Evolutionary conservation across 192 early-diverging fungal species (phyloP).

Genomic region (Coemansia asiatica): DNA sequence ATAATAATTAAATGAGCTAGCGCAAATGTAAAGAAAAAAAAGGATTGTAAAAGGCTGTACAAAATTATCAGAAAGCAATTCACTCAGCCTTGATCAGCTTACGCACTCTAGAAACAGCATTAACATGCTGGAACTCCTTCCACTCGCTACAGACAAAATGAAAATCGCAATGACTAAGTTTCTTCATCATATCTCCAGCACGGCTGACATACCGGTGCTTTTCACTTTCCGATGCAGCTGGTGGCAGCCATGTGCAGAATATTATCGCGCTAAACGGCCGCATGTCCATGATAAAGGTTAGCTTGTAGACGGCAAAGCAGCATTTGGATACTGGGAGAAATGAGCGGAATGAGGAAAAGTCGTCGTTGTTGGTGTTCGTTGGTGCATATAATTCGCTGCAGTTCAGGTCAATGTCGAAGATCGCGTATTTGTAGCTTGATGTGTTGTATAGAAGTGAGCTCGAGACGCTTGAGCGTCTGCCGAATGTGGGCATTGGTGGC

Average conservation of each 20-base stretch:
- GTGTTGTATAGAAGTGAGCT: conserved; percentile 6
- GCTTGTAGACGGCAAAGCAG: conserved; percentile 24
- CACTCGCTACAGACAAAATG: conserved; percentile 17
- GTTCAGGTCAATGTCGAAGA: conserved; percentile 14
- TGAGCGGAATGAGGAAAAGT: conserved; percentile 13
- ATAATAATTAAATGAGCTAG: too few relatives aligned
- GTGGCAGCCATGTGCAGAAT: conserved; percentile 26
- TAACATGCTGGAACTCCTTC: conserved; percentile 20
- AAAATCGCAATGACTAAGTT: conserved; percentile 22
- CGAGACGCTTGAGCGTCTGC: conserved; percentile 1
- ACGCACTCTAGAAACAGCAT: conserved; percentile 6
- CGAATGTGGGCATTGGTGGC: conserved; percentile 8
- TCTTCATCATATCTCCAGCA: neutral
- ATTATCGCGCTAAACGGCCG: conserved; percentile 7
- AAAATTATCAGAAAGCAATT: too few relatives aligned
- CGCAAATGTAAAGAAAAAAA: neutral
- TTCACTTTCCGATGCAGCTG: conserved; percentile 11
- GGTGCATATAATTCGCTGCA: conserved; percentile 9
- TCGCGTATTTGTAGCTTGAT: conserved; percentile 23
- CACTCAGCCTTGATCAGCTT: neutral
- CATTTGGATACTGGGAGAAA: conserved; percentile 15
- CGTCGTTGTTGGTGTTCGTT: conserved; percentile 9
- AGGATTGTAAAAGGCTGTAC: neutral
- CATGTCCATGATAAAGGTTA: conserved; percentile 20
- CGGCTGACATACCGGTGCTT: conserved; percentile 12